phyloP scores from a whole-genome alignment of 208 protist genomes.

The Trypanosoma lewisi region DNA sequence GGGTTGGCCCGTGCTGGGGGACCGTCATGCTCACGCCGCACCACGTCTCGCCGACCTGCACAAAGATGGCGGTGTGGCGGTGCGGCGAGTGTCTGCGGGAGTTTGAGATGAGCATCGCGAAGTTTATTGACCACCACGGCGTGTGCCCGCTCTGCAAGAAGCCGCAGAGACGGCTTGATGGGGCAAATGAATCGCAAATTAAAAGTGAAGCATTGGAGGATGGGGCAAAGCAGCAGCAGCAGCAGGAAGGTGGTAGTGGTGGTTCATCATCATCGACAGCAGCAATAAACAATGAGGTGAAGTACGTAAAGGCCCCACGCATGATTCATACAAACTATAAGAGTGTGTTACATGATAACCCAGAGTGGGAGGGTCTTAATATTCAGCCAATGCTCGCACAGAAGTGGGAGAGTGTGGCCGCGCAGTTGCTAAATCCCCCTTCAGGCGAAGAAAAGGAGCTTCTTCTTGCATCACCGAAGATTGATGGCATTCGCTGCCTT shows the following conservation, averaged over 20 bases:
- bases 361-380: conserved; percentile 79
- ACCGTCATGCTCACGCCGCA: conserved; percentile 80
- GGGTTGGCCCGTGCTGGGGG: conserved; percentile 87
- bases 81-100: conserved; percentile 77
- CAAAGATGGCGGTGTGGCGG: conserved; percentile 78
- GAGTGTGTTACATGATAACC: conserved; percentile 75
- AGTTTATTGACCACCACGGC: conserved; percentile 70
- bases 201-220: conserved; percentile 15
- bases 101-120: conserved; percentile 75
- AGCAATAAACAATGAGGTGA: conserved; percentile 18
- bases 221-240: conserved; percentile 6
- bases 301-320: conserved; percentile 67
- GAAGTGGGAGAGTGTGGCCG: conserved; percentile 69
- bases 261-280: not conserved
- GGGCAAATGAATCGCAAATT: conserved; percentile 2
- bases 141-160: conserved; percentile 81
- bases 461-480: conserved; percentile 84
- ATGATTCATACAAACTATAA: conserved; percentile 86
- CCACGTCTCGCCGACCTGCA: conserved; percentile 62
- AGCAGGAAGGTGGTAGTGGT: not conserved
- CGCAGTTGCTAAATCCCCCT: conserved; percentile 38
- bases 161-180: conserved; percentile 44
- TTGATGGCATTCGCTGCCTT: conserved; percentile 88
- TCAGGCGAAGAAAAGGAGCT: conserved; percentile 27
- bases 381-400: conserved; percentile 89